Conservation (phyloP, 371 early-diverging fungal genomes). For the Lichtheimia ornata region DNA sequence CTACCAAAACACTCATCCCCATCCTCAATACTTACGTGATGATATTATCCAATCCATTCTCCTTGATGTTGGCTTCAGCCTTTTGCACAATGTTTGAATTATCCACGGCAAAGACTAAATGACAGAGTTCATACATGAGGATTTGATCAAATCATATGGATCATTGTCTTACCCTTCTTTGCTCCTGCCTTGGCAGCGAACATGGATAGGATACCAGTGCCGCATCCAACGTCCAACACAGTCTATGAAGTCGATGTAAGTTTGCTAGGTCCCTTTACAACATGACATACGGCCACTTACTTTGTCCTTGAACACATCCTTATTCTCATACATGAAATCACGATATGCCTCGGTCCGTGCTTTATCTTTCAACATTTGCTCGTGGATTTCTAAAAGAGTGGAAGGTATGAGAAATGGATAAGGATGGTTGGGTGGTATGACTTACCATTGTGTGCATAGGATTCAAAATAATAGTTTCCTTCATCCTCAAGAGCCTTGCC, state of each 20-base stretch:
- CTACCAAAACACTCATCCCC: neutral
- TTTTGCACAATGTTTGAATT: constrained; percentile 85
- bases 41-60: constrained; percentile 74
- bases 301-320: constrained; percentile 85
- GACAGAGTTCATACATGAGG: neutral
- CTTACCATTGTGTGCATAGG: constrained; percentile 77
- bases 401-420: neutral
- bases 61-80: constrained; percentile 75
- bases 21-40: constrained; percentile 47
- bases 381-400: constrained; percentile 52
- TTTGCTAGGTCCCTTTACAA: neutral
- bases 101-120: constrained; percentile 80
- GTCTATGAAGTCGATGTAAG: constrained; percentile 8
- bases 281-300: constrained; percentile 21
- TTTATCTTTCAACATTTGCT: constrained; percentile 73
- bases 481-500: constrained; percentile 25
- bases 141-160: too few species aligned
- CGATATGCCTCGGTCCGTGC: constrained; percentile 83
- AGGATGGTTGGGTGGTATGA: neutral
- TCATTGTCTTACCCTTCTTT: constrained; percentile 12
- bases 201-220: constrained; percentile 97
- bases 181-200: constrained; percentile 92
- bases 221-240: constrained; percentile 85
- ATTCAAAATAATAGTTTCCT: constrained; percentile 83
- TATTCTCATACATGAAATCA: constrained; percentile 81